Conservation (phyloP, 1,284 basidiomycete genomes). For the Termitomyces sp. region DNA sequence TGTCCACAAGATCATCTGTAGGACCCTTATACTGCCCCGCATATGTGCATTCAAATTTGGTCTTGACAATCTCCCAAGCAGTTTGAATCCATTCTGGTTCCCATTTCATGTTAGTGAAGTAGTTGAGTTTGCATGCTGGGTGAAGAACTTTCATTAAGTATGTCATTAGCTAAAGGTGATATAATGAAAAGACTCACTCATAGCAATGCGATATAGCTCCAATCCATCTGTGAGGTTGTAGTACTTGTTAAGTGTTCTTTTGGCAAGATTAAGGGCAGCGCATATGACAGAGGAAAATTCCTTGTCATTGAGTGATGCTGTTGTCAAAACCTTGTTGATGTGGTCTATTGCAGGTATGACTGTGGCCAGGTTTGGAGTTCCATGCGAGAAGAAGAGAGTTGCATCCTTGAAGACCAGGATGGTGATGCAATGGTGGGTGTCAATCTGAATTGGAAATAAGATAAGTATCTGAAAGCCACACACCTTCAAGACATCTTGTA, state of each 20-base stretch:
- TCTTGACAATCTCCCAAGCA: constrained; percentile 13
- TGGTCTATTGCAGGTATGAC: constrained; percentile 25
- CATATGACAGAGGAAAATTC: background rate
- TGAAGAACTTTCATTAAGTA: background rate
- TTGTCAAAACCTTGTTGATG: constrained; percentile 17
- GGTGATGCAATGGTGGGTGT: too few species aligned
- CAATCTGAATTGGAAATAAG: too few species aligned
- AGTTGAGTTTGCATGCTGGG: constrained; percentile 13
- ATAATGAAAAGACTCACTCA: constrained; percentile 11
- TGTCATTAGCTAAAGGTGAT: background rate
- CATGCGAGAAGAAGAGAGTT: constrained; percentile 23
- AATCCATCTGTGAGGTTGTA: background rate
- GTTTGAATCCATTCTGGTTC: constrained; percentile 20
- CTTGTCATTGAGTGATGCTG: background rate
- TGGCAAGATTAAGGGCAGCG: constrained; percentile 2
- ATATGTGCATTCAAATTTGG: constrained; percentile 11
- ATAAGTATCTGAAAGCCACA: background rate
- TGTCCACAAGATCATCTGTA: too few species aligned
- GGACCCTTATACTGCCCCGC: too few species aligned
- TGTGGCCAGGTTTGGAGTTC: constrained; percentile 19
- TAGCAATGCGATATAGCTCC: constrained; percentile 12
- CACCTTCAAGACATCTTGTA: constrained; percentile 21
- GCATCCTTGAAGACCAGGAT: constrained; percentile 21
- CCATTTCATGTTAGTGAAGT: constrained; percentile 22
- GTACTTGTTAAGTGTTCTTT: background rate